phyloP scores from a whole-genome alignment of 2,329 filamentous ascomycete genomes.

The Fusarium camptoceras region DNA sequence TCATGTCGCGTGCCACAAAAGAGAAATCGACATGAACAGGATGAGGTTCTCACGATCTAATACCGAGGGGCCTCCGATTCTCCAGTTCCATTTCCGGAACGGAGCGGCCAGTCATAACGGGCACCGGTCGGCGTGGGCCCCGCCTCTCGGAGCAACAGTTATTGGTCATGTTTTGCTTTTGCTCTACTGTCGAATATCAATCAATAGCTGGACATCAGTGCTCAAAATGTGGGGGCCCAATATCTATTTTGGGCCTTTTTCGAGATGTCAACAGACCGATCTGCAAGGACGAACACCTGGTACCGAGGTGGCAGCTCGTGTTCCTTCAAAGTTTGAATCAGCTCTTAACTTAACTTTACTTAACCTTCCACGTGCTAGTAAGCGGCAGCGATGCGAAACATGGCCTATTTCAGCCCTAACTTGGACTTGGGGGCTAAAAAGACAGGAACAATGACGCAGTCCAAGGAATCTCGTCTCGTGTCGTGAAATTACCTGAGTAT shows the following conservation, averaged over 20 bases:
- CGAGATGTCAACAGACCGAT: slow-evolving; percentile 33
- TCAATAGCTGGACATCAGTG: slow-evolving; percentile 15
- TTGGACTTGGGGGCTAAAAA: slow-evolving; percentile 5
- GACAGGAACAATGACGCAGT: slow-evolving; percentile 20
- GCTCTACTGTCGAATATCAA: slow-evolving; percentile 4
- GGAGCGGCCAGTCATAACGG: slow-evolving; percentile 35
- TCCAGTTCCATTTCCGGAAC: slow-evolving; percentile 13
- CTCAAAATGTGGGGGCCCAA: slow-evolving; percentile 34
- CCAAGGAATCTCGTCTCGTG: slow-evolving; percentile 22
- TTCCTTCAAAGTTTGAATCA: slow-evolving; percentile 25
- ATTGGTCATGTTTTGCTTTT: slow-evolving; percentile 8
- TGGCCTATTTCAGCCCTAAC: slow-evolving; percentile 33
- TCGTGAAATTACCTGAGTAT: slow-evolving; percentile 24
- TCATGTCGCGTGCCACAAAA: slow-evolving; percentile 9
- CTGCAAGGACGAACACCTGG: slow-evolving; percentile 29
- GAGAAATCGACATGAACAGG: background rate
- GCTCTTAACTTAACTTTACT: background rate
- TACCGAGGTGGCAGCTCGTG: slow-evolving; percentile 36
- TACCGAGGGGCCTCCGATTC: slow-evolving; percentile 33
- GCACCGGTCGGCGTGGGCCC: slow-evolving; percentile 40
- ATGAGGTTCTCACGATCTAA: slow-evolving; percentile 10
- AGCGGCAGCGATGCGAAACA: slow-evolving; percentile 27
- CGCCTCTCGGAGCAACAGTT: slow-evolving; percentile 32
- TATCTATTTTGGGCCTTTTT: slow-evolving; percentile 42
- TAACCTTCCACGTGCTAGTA: slow-evolving; percentile 30